These are phyloP conservation scores for Takakia lepidozioides DNA, from an alignment of 225 moss, liverwort and hornwort genomes.

Conservation along the genomic window DNA sequence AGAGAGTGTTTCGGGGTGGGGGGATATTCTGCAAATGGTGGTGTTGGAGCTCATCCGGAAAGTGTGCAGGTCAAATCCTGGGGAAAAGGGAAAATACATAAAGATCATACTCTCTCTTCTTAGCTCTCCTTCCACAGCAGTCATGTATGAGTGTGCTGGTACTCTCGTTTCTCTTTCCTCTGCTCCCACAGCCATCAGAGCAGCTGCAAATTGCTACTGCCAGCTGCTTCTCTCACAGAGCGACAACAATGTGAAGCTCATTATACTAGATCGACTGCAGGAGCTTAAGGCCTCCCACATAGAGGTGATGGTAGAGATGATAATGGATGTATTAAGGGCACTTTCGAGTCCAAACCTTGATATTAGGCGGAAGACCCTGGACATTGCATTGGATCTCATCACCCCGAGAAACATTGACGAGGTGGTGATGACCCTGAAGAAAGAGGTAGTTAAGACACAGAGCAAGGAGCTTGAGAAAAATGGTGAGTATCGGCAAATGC, in stretches of 20 bases:
- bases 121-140: conserved; percentile 82
- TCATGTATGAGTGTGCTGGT: conserved; percentile 94
- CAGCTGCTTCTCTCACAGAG: conserved; percentile 86
- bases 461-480: conserved; percentile 93
- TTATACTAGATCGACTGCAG: conserved; percentile 90
- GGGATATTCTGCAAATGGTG: conserved; percentile 93
- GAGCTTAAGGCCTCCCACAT: conserved; percentile 83
- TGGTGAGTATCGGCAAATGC: conserved; percentile 98
- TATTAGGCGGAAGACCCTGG: conserved; percentile 87
- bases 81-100: conserved; percentile 86
- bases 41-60: conserved; percentile 88
- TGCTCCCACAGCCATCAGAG: conserved; percentile 87
- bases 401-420: conserved; percentile 92
- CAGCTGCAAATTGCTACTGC: conserved; percentile 88
- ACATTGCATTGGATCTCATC: conserved; percentile 87
- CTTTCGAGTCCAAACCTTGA: conserved; percentile 88
- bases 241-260: conserved; percentile 94
- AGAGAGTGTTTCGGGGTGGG: conserved; percentile 77
- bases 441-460: conserved; percentile 96
- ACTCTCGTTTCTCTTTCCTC: conserved; percentile 91
- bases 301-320: conserved; percentile 89
- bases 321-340: conserved; percentile 93
- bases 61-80: conserved; percentile 78
- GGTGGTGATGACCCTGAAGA: conserved; percentile 96
- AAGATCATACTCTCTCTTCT: conserved; percentile 92